Evolutionary conservation across 2,329 filamentous ascomycete species (phyloP).

Genomic region (Aspergillus chevalieri): DNA sequence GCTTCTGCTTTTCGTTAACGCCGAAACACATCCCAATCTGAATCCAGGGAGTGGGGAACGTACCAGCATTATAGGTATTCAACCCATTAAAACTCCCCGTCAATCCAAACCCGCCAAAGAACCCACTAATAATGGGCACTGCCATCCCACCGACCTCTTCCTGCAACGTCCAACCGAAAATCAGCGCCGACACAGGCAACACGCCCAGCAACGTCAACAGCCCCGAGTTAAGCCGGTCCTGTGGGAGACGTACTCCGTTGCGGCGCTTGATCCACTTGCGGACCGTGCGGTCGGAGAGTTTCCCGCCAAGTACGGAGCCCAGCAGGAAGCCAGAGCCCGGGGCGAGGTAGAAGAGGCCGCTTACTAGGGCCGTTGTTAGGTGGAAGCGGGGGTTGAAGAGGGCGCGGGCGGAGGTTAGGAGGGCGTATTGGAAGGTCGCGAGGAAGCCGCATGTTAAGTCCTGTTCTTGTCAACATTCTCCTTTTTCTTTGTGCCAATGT

Average conservation of each 20-base stretch:
- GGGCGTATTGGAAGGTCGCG: constrained; percentile 67
- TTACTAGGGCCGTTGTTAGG: constrained; percentile 59
- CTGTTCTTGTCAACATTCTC: constrained; percentile 8
- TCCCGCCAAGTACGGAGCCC: constrained; percentile 64
- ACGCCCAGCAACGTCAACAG: constrained; percentile 52
- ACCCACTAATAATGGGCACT: constrained; percentile 63
- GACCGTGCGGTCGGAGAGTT: constrained; percentile 62
- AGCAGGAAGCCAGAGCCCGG: constrained; percentile 64
- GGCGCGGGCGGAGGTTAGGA: constrained; percentile 64
- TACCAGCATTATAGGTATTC: constrained; percentile 58
- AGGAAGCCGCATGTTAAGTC: constrained; percentile 40
- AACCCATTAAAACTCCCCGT: constrained; percentile 68
- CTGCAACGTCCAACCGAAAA: constrained; percentile 63
- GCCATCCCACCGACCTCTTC: constrained; percentile 49
- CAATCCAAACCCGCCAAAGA: constrained; percentile 65
- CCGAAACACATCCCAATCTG: constrained; percentile 53
- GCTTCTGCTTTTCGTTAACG: constrained; percentile 26
- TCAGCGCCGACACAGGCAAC: constrained; percentile 56
- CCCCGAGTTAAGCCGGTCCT: constrained; percentile 60
- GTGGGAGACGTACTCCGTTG: constrained; percentile 55
- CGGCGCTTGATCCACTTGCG: constrained; percentile 56
- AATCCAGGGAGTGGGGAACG: background rate
- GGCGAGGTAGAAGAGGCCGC: constrained; percentile 67
- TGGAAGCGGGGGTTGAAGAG: constrained; percentile 68
- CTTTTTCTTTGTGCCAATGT: background rate